Percentiles rank a stretch among this genome's conserved stretches.
phyloP scores from a whole-genome alignment of 2,329 filamentous ascomycete genomes.

The Epichloe coenophiala region DNA sequence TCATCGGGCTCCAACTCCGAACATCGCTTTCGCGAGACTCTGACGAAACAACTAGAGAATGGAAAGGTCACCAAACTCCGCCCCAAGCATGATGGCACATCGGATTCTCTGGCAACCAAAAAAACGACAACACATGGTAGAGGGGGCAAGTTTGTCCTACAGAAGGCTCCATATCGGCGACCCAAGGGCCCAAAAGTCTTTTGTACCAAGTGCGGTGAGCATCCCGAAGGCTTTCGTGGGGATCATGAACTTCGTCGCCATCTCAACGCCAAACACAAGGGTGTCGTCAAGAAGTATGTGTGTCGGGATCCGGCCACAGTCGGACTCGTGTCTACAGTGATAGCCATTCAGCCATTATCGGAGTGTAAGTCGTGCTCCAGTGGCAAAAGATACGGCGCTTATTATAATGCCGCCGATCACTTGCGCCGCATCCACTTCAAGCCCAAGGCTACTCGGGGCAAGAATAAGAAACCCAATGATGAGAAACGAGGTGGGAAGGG shows the following conservation, averaged over 20 bases:
- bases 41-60: slow-evolving; percentile 31
- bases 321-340: slow-evolving; percentile 29
- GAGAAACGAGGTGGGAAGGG: slow-evolving; percentile 42
- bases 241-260: slow-evolving; percentile 70
- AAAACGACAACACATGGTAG: slow-evolving; percentile 17
- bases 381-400: slow-evolving; percentile 71
- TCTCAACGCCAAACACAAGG: slow-evolving; percentile 49
- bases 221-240: slow-evolving; percentile 69
- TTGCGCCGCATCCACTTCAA: slow-evolving; percentile 81
- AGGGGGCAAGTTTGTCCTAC: slow-evolving; percentile 31
- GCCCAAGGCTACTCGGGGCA: slow-evolving; percentile 36
- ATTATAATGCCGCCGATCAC: slow-evolving; percentile 92
- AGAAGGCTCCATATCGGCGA: slow-evolving; percentile 36
- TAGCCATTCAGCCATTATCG: slow-evolving; percentile 49
- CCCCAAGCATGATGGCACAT: slow-evolving; percentile 27
- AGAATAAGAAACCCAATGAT: slow-evolving; percentile 24
- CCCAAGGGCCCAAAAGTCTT: slow-evolving; percentile 59
- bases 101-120: slow-evolving; percentile 5
- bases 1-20: slow-evolving; percentile 31
- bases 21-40: slow-evolving; percentile 33
- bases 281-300: slow-evolving; percentile 40
- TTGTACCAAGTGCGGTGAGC: slow-evolving; percentile 56
- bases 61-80: slow-evolving; percentile 25
- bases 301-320: slow-evolving; percentile 38
- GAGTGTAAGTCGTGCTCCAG: slow-evolving; percentile 74